These are phyloP conservation scores for Ehretia macrophylla DNA, from an alignment of 257 asterid species.

Conservation along the genomic window DNA sequence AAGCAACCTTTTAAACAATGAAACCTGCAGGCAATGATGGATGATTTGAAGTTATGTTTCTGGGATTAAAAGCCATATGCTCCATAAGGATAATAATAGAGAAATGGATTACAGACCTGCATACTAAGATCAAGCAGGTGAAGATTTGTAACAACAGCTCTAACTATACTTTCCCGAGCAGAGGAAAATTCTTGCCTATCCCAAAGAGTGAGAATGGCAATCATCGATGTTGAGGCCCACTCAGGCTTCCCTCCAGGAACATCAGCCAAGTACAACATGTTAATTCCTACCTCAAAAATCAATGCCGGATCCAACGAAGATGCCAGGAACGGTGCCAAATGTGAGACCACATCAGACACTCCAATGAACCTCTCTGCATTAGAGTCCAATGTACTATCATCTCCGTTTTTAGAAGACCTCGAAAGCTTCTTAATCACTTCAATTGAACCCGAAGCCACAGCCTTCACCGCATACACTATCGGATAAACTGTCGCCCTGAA, in stretches of 20 bases:
- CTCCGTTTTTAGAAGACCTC: constrained; percentile 44
- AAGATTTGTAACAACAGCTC: constrained; percentile 84
- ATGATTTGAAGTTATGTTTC: not conserved
- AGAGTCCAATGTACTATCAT: constrained; percentile 26
- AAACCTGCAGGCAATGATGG: constrained; percentile 46
- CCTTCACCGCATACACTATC: constrained; percentile 74
- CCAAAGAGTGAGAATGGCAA: constrained; percentile 90
- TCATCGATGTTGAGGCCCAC: constrained; percentile 83
- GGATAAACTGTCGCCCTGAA: constrained; percentile 72
- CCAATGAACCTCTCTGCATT: constrained; percentile 74
- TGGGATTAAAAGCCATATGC: not conserved
- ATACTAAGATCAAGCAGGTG: constrained; percentile 91
- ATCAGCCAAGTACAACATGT: constrained; percentile 89
- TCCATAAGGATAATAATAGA: not conserved
- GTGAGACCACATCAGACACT: constrained; percentile 84
- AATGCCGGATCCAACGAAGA: constrained; percentile 86
- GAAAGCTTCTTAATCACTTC: constrained; percentile 78
- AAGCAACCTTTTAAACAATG: constrained; percentile 80
- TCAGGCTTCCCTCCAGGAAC: constrained; percentile 94
- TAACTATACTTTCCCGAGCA: constrained; percentile 85
- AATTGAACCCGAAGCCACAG: constrained; percentile 73
- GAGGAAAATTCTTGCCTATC: constrained; percentile 93
- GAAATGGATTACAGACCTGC: constrained; percentile 46
- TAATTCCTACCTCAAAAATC: constrained; percentile 88
- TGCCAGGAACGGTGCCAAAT: constrained; percentile 77